phyloP scores from a whole-genome alignment of 257 asterid species.

The Petunia axillaris region DNA sequence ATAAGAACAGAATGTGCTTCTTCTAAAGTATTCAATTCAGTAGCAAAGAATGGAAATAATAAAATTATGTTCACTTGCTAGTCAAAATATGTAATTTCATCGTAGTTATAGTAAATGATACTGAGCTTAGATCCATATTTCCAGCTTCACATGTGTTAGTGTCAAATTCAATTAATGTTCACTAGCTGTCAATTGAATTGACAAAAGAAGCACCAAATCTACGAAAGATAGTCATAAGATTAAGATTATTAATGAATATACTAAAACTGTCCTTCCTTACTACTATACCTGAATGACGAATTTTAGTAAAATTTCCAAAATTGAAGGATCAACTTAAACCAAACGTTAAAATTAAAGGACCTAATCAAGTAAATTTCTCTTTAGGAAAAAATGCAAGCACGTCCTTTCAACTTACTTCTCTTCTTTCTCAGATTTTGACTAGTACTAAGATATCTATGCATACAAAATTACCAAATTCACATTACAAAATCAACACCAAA shows the following conservation, averaged over 20 bases:
- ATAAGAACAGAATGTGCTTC: background rate
- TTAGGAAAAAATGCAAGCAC: constrained; percentile 24
- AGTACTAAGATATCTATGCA: background rate
- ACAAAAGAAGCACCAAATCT: no score
- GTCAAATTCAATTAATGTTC: background rate
- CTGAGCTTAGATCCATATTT: background rate
- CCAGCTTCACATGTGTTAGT: background rate
- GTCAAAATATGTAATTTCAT: no score
- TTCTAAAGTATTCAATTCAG: background rate
- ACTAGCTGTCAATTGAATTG: background rate
- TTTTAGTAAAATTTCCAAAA: background rate
- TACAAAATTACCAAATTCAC: background rate
- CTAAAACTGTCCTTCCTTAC: background rate
- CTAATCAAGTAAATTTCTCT: constrained; percentile 27
- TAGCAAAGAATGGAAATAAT: background rate
- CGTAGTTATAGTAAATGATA: background rate
- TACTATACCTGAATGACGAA: no score
- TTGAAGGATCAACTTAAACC: constrained; percentile 10
- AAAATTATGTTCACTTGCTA: no score
- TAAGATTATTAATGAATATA: background rate
- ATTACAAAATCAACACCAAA: constrained; percentile 17
- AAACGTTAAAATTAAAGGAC: background rate
- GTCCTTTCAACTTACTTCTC: constrained; percentile 23
- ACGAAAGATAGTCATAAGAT: background rate
- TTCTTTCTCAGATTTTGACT: constrained; percentile 21